Evolutionary conservation across 2,329 filamentous ascomycete species (phyloP).

Genomic region (Microthyrium microscopicum): DNA sequence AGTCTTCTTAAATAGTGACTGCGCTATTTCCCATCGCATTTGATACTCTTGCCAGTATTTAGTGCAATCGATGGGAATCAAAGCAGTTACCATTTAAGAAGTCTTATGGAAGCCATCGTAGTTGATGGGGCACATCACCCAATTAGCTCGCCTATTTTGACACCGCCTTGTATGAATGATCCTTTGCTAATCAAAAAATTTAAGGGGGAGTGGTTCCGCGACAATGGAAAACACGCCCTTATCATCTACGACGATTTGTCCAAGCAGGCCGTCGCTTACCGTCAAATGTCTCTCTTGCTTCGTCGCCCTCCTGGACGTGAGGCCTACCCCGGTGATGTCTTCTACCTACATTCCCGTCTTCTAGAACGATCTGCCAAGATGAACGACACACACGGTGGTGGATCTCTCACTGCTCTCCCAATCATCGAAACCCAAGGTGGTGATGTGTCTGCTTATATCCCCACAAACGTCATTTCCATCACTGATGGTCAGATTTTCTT

Average conservation of each 20-base stretch:
- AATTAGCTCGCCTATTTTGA: too few species aligned
- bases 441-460: slow-evolving; percentile 99
- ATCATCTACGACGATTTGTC: slow-evolving; percentile 90
- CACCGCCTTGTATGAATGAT: too few species aligned
- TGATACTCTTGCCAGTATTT: too few species aligned
- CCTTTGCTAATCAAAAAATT: too few species aligned
- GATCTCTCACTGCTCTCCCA: slow-evolving; percentile 92
- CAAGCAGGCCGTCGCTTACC: slow-evolving; percentile 95
- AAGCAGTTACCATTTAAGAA: too few species aligned
- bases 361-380: slow-evolving; percentile 99
- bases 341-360: slow-evolving; percentile 98
- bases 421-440: slow-evolving; percentile 99
- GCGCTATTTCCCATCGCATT: too few species aligned
- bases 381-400: slow-evolving; percentile 86
- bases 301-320: slow-evolving; percentile 39
- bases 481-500: slow-evolving; percentile 99
- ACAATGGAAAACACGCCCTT: slow-evolving; percentile 74
- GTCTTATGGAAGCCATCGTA: too few species aligned
- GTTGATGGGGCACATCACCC: too few species aligned
- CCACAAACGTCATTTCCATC: slow-evolving; percentile 99
- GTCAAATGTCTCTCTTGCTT: slow-evolving; percentile 96
- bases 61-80: too few species aligned
- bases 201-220: slow-evolving; percentile 61
- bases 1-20: slow-evolving; percentile 6
- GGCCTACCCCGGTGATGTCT: slow-evolving; percentile 38